A percentile compares a stretch with the other conserved stretches of the same genome.
Evolutionary conservation across 192 early-diverging fungal genomes (phyloP).

Genomic region (Backusella morwellensis): DNA sequence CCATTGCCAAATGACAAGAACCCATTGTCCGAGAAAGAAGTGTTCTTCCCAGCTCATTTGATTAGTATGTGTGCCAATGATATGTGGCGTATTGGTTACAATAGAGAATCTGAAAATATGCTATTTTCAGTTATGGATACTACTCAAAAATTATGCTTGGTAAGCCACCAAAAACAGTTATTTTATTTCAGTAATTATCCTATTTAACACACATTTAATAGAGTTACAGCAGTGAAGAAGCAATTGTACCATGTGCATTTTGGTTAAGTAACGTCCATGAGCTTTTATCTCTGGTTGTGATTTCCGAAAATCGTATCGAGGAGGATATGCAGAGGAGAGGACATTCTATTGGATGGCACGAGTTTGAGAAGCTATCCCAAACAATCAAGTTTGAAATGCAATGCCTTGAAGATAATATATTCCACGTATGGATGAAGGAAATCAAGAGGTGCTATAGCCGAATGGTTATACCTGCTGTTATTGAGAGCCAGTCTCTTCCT

Average conservation of each 20-base stretch:
- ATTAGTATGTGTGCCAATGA: slow-evolving; percentile 81
- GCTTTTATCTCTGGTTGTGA: slow-evolving; percentile 82
- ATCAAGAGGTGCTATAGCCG: slow-evolving; percentile 90
- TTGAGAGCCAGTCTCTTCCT: slow-evolving; percentile 92
- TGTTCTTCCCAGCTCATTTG: slow-evolving; percentile 95
- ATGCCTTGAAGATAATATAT: slow-evolving; percentile 88
- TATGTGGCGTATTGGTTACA: slow-evolving; percentile 82
- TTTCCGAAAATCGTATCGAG: slow-evolving; percentile 64
- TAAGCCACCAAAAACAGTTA: slow-evolving; percentile 12
- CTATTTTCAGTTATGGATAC: slow-evolving; percentile 84
- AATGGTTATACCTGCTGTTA: slow-evolving; percentile 94
- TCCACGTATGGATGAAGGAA: slow-evolving; percentile 96
- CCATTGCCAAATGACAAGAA: slow-evolving; percentile 76
- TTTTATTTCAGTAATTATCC: neutral
- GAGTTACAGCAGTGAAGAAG: slow-evolving; percentile 75
- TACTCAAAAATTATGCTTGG: slow-evolving; percentile 67
- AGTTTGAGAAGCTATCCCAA: slow-evolving; percentile 77
- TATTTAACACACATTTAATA: slow-evolving; percentile 14
- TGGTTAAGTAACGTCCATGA: slow-evolving; percentile 98
- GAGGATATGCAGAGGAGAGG: slow-evolving; percentile 63
- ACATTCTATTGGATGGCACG: slow-evolving; percentile 55
- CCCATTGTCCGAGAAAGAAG: slow-evolving; percentile 73
- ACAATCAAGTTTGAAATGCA: slow-evolving; percentile 89
- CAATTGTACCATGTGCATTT: slow-evolving; percentile 75
- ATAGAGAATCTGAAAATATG: slow-evolving; percentile 75